Evolutionary conservation across 1,139 yeast genomes (phyloP).

Genomic region (Yamadazyma pseudoaaseri): DNA sequence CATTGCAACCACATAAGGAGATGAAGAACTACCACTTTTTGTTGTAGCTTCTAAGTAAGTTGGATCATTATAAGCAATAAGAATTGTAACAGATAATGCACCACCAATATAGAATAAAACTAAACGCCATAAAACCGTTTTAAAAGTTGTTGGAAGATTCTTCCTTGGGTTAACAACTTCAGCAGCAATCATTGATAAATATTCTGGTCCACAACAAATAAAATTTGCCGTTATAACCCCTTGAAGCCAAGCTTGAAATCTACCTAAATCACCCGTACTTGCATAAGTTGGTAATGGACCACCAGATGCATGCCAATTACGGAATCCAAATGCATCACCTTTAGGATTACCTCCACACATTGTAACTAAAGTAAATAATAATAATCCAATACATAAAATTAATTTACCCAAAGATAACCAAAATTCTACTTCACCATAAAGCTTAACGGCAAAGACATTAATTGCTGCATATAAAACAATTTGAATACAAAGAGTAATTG

Average conservation of each 20-base stretch:
- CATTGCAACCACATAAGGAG: constrained; percentile 49
- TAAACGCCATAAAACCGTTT: constrained; percentile 71
- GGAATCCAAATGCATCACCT: constrained; percentile 64
- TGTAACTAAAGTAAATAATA: constrained; percentile 69
- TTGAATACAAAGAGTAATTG: constrained; percentile 62
- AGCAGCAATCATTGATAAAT: constrained; percentile 80
- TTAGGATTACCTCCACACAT: constrained; percentile 85
- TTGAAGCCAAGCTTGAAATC: constrained; percentile 69
- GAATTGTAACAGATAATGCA: constrained; percentile 39
- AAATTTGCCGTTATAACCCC: constrained; percentile 62
- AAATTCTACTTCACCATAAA: constrained; percentile 79
- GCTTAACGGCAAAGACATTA: constrained; percentile 68
- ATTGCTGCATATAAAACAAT: constrained; percentile 60
- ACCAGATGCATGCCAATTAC: constrained; percentile 54
- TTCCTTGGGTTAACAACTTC: constrained; percentile 77
- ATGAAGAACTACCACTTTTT: constrained; percentile 30
- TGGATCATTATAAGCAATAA: constrained; percentile 43
- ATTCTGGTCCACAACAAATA: constrained; percentile 83
- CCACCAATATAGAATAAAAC: constrained; percentile 64
- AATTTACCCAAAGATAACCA: constrained; percentile 79
- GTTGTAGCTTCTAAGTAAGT: constrained; percentile 30
- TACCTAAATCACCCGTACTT: constrained; percentile 58
- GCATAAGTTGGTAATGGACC: constrained; percentile 54
- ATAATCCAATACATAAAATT: constrained; percentile 66
- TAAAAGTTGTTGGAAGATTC: constrained; percentile 76